Percentiles rank a stretch among this genome's conserved stretches.
phyloP scores from a whole-genome alignment of 176 grass and related monocot species.

The Carex pumila region DNA sequence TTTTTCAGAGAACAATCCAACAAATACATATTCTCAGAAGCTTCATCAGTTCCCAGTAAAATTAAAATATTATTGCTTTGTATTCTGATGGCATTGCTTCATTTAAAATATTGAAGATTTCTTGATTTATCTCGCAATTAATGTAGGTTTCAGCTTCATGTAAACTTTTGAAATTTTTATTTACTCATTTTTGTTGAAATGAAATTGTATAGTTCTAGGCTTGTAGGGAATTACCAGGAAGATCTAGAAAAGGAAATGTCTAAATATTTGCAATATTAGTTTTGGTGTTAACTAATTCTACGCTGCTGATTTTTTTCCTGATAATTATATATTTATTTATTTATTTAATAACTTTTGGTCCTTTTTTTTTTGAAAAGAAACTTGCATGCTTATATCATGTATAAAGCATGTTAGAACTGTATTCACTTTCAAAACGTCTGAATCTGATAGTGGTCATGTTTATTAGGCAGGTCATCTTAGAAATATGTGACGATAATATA shows the following conservation, averaged over 20 bases:
- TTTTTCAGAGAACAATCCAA: slow-evolving; percentile 66
- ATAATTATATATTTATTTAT: neutral
- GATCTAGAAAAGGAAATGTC: neutral
- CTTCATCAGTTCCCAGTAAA: slow-evolving; percentile 14
- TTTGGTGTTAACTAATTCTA: neutral
- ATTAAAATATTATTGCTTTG: slow-evolving; percentile 21
- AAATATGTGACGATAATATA: neutral
- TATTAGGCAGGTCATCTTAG: neutral
- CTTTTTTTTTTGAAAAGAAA: neutral
- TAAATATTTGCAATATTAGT: neutral
- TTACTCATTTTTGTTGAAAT: neutral
- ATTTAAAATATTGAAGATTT: slow-evolving; percentile 7
- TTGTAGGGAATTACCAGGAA: neutral
- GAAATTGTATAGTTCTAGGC: slow-evolving; percentile 21
- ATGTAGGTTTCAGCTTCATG: neutral
- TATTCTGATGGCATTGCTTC: slow-evolving; percentile 31
- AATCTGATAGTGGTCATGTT: neutral
- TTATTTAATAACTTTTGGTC: neutral
- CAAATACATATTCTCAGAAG: slow-evolving; percentile 64
- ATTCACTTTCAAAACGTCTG: neutral
- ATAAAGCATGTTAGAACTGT: neutral
- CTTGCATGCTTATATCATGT: neutral
- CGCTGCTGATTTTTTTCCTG: neutral
- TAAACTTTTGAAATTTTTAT: neutral
- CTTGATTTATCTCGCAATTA: slow-evolving; percentile 2